Evolutionary conservation across 768 basidiomycete genomes (phyloP), one percentile per base, ranked within the genome.

Genomic region (Tylopilus subfusipes): DNA sequence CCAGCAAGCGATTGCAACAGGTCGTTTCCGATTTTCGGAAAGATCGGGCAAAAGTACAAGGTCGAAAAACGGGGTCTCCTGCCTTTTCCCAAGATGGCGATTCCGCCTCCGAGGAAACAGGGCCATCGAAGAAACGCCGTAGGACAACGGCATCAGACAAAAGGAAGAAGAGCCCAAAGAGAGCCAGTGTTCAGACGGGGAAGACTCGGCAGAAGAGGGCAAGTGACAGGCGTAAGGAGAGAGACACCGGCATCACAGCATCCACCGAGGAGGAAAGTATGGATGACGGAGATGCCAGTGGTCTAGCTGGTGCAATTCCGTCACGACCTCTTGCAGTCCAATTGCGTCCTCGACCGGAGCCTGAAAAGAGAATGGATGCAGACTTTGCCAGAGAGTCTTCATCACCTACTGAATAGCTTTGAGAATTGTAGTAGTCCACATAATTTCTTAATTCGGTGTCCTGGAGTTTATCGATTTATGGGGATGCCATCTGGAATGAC

Each of bases 1-100:
- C 86, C 4, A 91, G 88, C 68, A 95, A 92, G 71, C 82, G 94
- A 9, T 72, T 97, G 54, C 90, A 96, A 66, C 80, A 92, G 66
- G 88, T 93, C 10, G 86, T 93, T n/a, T 77, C 82, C 25, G 89
- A 90, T 54, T 90, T 88, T 65, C 79, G 90, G 52, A 86, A 83
- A 56, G 64, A 73, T 57, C 72, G 63, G 44, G 47, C 59, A n/a
- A 53, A 62, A 53, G 29, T 36, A 27, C 59, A 61, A 42, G 63
- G 50, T 27, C 60, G 53, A 60, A 50, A 40, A 14, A 46, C 33
- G 43, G 58, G 51, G 48, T 56, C 63, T 18, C 54, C 54, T 42
- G 56, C 25, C 2, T 50, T 55, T 47, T 65, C 68, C 55, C 52
- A 63, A 63, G 68, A 66, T 55, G 56, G 68, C 21, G 69, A 64